Base-by-base conservation (phyloP, 1,139 yeast genomes). In the Kodamaea suecica region DNA sequence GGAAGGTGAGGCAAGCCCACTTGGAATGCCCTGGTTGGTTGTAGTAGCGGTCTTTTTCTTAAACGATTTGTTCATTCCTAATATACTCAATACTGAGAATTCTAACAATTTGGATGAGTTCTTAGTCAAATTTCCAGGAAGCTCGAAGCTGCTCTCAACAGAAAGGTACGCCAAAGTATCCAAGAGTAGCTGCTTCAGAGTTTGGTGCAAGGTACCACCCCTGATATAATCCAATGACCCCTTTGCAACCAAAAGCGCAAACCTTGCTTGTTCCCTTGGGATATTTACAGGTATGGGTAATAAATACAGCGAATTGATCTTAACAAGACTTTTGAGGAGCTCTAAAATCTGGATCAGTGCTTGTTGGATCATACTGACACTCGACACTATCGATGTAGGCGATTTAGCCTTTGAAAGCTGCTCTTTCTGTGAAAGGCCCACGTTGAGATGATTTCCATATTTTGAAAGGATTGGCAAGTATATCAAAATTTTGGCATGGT, bases 201-300 rank as follows among this genome's bases (percentile, higher is more conserved):
- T 86, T 51, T 76, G 83, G 49, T 81, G 78, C 38, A 87, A 59
- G 1, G 92, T 81, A 0, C 96, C 95, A 17, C 92, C 88, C 52
- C 85, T 79, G 3, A 87, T 80, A 53, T 85, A 86, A 45, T 86
- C 95, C 39, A 87, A 65, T 1, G 87, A 77, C 7, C 95, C 90
- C 44, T 80, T 80, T 1, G 95, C 85, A 13, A 85, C 84, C 37
- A 86, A 56, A 12, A 86, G 63, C 0, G 88, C 73, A 42, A 82
- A 71, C 31, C 88, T 64, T 1, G 88, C 78, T 47, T 78, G 77
- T 40, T 82, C 77, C 39, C 94, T 62, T 0, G 88, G 66, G n/a
- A 80, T 64, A 49, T 84, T 85, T 30, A 84, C 52, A 1, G 95
- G 95, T 9, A 86, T 57, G 1, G 95, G 84, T 15, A 82, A 60